Base-by-base conservation (phyloP, 371 early-diverging fungal species). In the Amoeboaphelidium protococcarum region DNA sequence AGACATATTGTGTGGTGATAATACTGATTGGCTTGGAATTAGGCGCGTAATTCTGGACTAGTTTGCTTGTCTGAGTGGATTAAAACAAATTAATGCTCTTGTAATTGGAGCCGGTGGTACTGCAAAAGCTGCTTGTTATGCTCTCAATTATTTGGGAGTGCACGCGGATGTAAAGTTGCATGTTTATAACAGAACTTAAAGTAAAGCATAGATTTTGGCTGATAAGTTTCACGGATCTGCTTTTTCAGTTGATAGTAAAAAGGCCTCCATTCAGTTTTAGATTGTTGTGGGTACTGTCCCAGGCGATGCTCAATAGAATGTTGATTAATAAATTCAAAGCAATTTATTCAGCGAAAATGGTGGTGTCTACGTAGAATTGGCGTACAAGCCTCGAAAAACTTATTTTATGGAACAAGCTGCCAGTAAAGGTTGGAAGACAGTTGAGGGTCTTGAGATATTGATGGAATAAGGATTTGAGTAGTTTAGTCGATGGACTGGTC, bases 51-150 rank as follows among this genome's bases (percentile, higher is more conserved):
- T 87, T 24, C 64, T 68, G 48, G 61, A 65, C 2, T 45, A 65
- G 42, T 68, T 69, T 47, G 54, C 40, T 26, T 44, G 49, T 19
- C 10, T 19, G 22, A n/a, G n/a, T n/a, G n/a, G n/a, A n/a, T n/a
- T n/a, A n/a, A n/a, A n/a, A n/a, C 42, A 16, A 19, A 4, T 6
- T 19, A 4, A 19, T 26, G 87, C 71, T 10, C 68, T 86, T 25
- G 81, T 94, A 2, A 68, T 94, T 48, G 95, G 95, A n/a, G 90
- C 86, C 4, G 95, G 95, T 42, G 95, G 95, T 13, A 94, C 95
- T 2, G 71, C 88, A 1, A 69, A 91, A 25, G 95, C 95, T 0
- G 92, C 84, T 3, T 60, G 84, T 23, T 87, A 78, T 54, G 85
- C 92, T 0, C 62, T 89, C 31, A 60, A 81, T 53, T 61, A 71